A percentile compares a stretch with the other conserved stretches of the same genome.
phyloP scores from a whole-genome alignment of 352 stramenopile species.

The Phytophthora hybrid region DNA sequence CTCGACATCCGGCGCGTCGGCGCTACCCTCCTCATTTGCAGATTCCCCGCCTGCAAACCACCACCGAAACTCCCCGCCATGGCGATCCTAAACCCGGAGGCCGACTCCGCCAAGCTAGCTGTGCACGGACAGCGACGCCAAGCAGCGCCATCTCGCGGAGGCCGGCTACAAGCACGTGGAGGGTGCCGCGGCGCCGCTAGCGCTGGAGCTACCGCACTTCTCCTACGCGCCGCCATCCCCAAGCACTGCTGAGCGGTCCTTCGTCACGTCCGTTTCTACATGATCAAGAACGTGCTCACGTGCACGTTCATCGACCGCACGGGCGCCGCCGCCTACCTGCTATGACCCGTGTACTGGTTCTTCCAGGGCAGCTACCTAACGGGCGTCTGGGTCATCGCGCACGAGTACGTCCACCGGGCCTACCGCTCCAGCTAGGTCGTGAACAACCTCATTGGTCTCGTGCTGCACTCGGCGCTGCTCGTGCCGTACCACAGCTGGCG shows the following conservation, averaged over 20 bases:
- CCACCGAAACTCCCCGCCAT: slow-evolving; percentile 39
- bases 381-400: slow-evolving; percentile 97
- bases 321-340: slow-evolving; percentile 60
- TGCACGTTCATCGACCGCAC: slow-evolving; percentile 76
- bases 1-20: slow-evolving; percentile 14
- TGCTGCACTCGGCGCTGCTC: slow-evolving; percentile 97
- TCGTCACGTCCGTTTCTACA: slow-evolving; percentile 92
- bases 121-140: slow-evolving; percentile 38
- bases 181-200: slow-evolving; percentile 77
- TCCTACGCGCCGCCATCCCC: slow-evolving; percentile 92
- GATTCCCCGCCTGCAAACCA: slow-evolving; percentile 41
- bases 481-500: too few relatives aligned
- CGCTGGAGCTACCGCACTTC: slow-evolving; percentile 86
- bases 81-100: slow-evolving; percentile 75
- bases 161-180: slow-evolving; percentile 80
- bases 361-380: slow-evolving; percentile 97
- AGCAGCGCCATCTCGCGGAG: slow-evolving; percentile 61
- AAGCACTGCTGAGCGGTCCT: slow-evolving; percentile 96
- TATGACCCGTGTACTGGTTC: slow-evolving; percentile 98
- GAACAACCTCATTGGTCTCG: slow-evolving; percentile 96
- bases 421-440: slow-evolving; percentile 94
- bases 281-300: slow-evolving; percentile 92
- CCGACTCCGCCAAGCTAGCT: slow-evolving; percentile 46
- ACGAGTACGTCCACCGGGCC: slow-evolving; percentile 98
- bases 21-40: slow-evolving; percentile 43